Conservation (phyloP, 441 rosid genomes). For the Populus hybrid region DNA sequence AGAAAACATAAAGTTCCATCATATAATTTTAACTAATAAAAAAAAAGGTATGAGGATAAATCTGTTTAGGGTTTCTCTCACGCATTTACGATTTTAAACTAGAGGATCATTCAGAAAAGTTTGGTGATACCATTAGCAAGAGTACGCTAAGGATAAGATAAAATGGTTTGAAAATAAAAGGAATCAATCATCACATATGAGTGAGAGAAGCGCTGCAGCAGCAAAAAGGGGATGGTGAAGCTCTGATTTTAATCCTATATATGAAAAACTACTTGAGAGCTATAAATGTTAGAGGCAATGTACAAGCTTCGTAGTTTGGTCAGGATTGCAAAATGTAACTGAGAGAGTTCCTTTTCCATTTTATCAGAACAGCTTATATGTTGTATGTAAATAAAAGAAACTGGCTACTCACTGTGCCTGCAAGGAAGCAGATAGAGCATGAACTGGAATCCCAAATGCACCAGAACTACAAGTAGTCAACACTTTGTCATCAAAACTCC, state of each 20-base stretch:
- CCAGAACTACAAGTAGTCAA: slow-evolving; percentile 32
- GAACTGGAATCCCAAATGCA: slow-evolving; percentile 49
- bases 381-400: neutral
- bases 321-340: neutral
- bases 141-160: neutral
- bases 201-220: neutral
- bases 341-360: neutral
- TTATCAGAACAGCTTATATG: neutral
- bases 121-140: neutral
- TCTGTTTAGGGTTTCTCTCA: slow-evolving; percentile 5
- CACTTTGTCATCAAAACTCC: slow-evolving; percentile 36
- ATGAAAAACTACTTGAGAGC: neutral
- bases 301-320: neutral
- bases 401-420: slow-evolving; percentile 56
- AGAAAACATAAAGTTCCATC: slow-evolving; percentile 26
- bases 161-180: neutral
- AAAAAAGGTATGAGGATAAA: neutral
- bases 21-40: slow-evolving; percentile 1
- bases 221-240: neutral
- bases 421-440: slow-evolving; percentile 67
- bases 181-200: neutral
- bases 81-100: neutral
- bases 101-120: neutral
- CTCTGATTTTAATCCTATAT: neutral
- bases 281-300: neutral